Base-by-base conservation (phyloP, 805 yeast species). In the Kuraishia ogatae region DNA sequence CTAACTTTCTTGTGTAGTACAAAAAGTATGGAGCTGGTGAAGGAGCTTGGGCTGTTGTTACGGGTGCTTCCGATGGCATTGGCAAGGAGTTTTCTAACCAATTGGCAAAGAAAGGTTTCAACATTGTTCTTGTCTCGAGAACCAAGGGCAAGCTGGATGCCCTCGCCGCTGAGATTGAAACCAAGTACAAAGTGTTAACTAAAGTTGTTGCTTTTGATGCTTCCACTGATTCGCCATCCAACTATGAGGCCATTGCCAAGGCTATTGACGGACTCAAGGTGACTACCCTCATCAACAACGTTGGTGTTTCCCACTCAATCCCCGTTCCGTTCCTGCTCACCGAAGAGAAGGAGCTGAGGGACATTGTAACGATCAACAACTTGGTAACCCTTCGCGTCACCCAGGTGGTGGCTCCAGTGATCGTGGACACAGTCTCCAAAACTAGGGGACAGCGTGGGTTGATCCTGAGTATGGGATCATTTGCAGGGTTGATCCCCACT, bases 11-110 rank as follows among this genome's bases (percentile, higher is more conserved):
- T n/a, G n/a, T 43, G 24, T 21, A 62, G 63, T 85, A 78, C 64
- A 64, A 68, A 48, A 84, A 82, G 66, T 91, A 91, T 65, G 97
- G 97, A n/a, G 86, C 93, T 26, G 75, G 76, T 57, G 70, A 72
- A 53, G 87, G 86, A 26, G 76, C 80, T 48, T 94, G 97, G 93
- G 97, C 97, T n/a, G 87, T 94, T 35, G 81, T 94, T 19, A 94
- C 99, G 6, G 99, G 99, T 56, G 96, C 97, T 2, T 89, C 97
- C 51, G 98, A 94, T 68, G 99, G 99, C 39, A 87, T 94, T 65
- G 99, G 99, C 56, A 90, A 92, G 67, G 97, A 94, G 69, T 94
- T 81, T 66, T 85, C 97, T 1, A 65, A 72, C 24, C 98, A 93
- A 72, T 78, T 94, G 70, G 99, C 98, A 13, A 70, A 78, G 54